Percentiles rank a stretch among this genome's conserved stretches.
Conservation (phyloP, 1,139 yeast species). For the Meyerozyma guilliermondii region DNA sequence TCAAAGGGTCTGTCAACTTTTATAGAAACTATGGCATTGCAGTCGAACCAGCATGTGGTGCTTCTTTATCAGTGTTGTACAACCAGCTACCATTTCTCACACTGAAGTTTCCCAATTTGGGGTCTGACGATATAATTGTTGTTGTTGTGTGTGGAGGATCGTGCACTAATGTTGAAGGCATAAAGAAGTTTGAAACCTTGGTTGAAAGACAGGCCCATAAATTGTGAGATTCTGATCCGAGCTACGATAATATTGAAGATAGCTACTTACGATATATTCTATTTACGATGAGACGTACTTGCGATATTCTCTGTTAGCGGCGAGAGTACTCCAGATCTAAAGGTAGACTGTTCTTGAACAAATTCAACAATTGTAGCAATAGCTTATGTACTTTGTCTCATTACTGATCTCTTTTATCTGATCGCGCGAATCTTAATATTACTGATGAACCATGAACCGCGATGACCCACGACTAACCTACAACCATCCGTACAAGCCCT, state of each 20-base stretch:
- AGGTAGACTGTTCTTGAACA: too few species aligned
- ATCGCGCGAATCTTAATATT: neutral
- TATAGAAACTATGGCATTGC: constrained; percentile 45
- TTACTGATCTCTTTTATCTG: neutral
- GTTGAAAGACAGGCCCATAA: constrained; percentile 11
- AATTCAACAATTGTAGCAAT: too few species aligned
- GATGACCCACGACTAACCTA: constrained; percentile 20
- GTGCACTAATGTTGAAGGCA: constrained; percentile 24
- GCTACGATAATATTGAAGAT: too few species aligned
- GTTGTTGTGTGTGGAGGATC: constrained; percentile 67
- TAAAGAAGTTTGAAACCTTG: constrained; percentile 10
- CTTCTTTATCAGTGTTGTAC: constrained; percentile 52
- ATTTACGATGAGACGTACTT: neutral
- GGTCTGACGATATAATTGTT: constrained; percentile 46
- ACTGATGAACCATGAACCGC: neutral
- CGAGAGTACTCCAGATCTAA: too few species aligned
- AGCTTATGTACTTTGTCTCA: too few species aligned
- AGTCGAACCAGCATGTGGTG: constrained; percentile 78
- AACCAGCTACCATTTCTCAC: constrained; percentile 29
- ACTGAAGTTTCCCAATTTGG: constrained; percentile 25
- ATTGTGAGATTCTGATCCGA: constrained; percentile 6
- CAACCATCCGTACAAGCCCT: constrained; percentile 79
- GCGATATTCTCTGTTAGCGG: too few species aligned
- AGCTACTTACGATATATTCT: too few species aligned
- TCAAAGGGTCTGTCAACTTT: constrained; percentile 45